Percentiles rank a stretch among this genome's conserved stretches.
phyloP scores from a whole-genome alignment of 352 stramenopile genomes.

The Nothophytophthora sp. region DNA sequence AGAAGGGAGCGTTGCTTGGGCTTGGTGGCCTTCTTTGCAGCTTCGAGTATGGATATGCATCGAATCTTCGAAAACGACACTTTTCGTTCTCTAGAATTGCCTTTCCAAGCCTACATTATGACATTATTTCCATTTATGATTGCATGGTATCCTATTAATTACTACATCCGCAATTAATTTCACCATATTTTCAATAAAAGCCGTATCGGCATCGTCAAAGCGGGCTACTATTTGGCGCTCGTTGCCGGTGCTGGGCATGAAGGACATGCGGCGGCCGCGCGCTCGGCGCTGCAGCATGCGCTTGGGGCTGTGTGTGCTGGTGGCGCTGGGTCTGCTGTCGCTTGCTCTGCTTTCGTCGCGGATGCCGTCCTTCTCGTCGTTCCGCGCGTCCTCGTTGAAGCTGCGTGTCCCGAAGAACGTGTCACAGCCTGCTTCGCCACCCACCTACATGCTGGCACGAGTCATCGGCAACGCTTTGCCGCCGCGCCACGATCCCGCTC shows the following conservation, averaged over 20 bases:
- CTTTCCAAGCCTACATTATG: too few species aligned
- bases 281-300: conserved; percentile 11
- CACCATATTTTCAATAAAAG: too few species aligned
- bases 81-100: too few species aligned
- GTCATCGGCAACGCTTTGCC: conserved; percentile 54
- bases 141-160: too few species aligned
- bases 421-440: neutral
- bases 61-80: too few species aligned
- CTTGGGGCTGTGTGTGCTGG: conserved; percentile 11
- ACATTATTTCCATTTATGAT: too few species aligned
- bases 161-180: too few species aligned
- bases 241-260: conserved; percentile 2
- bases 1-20: too few species aligned
- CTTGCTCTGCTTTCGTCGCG: conserved; percentile 22
- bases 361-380: conserved; percentile 14
- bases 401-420: neutral
- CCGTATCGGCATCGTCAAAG: too few species aligned
- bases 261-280: neutral
- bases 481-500: conserved; percentile 44
- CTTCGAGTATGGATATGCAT: too few species aligned
- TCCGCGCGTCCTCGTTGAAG: neutral
- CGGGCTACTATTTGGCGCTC: too few species aligned
- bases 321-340: conserved; percentile 22
- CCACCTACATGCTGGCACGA: conserved; percentile 38
- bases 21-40: too few species aligned